Base-by-base conservation (phyloP, 2,329 filamentous ascomycete species). In the Plectosphaerella sp. region DNA sequence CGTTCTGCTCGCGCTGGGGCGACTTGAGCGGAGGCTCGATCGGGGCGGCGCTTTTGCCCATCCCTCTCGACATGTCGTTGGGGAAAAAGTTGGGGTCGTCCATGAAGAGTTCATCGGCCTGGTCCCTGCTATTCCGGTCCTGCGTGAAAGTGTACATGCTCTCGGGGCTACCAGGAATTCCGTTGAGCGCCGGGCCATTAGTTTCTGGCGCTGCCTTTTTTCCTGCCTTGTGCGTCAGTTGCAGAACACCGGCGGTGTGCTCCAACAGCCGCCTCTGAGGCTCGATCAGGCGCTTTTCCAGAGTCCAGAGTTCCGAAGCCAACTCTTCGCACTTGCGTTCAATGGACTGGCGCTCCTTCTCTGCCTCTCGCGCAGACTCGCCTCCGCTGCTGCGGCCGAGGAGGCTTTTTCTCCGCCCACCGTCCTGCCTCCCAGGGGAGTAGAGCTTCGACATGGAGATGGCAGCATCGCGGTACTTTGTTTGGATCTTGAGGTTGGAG, bases 381-480 rank as follows among this genome's bases (percentile, higher is more conserved):
- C 75, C 65, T 62, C 76, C 68, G 61, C 73, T 78, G 54, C 67
- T 70, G 48, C 71, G 76, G 57, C 80, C 79, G 37, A 78, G 59
- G 35, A 77, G 61, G 54, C 76, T 78, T 16, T 33, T 42, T 56
- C 67, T 74, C 49, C 77, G 75, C 60, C 75, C 79, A 47, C 72
- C 73, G n/a, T 70, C 68, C 11, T 64, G 49, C 11, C 62, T 64
- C 10, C 79, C 77, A n/a, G 84, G 78, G 9, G 82, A 82, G 65
- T 95, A 91, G 28, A 99, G 76, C 61, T 88, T 86, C 53, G 87
- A 86, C 70, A 99, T 86, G 41, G 91, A 96, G 58, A 87, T 82
- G 11, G 94, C 91, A 1, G 94, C 94, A 77, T 97, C 93, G 61
- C 91, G 88, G 62, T 97, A 91, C 73, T 97, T 99, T 51, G 86